Conservation (phyloP, 768 basidiomycete genomes). For the Boletus sp. region DNA sequence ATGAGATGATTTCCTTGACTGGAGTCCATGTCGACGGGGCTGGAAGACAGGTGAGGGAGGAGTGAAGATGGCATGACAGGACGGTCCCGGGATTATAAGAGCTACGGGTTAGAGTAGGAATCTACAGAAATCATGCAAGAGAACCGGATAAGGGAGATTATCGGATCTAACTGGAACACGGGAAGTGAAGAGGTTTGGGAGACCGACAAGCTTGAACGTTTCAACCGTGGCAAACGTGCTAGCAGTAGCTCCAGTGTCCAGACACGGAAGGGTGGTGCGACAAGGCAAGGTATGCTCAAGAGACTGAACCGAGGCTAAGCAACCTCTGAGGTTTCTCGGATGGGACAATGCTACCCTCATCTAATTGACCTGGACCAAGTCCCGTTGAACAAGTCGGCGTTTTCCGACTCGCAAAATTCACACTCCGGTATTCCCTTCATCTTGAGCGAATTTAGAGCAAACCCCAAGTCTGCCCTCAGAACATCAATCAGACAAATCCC, state of each 20-base stretch:
- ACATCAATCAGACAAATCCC: constrained; percentile 2
- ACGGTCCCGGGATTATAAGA: constrained; percentile 25
- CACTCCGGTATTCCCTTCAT: too few species aligned
- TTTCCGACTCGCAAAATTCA: too few species aligned
- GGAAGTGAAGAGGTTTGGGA: not conserved
- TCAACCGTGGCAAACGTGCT: not conserved
- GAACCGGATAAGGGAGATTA: constrained; percentile 32
- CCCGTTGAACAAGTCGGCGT: not conserved
- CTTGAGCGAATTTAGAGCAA: too few species aligned
- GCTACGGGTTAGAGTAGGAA: constrained; percentile 15
- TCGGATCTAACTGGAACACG: constrained; percentile 27
- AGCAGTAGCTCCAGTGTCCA: not conserved
- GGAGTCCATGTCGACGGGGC: constrained; percentile 41
- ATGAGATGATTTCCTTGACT: constrained; percentile 70
- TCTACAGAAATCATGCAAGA: constrained; percentile 19
- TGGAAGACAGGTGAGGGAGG: constrained; percentile 22
- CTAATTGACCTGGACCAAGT: too few species aligned
- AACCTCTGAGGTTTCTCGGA: not conserved
- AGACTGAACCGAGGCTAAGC: not conserved
- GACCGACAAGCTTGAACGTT: not conserved
- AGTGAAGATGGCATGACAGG: constrained; percentile 25
- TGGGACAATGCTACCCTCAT: not conserved
- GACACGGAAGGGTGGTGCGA: not conserved
- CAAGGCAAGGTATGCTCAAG: not conserved
- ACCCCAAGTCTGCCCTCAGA: not conserved